Percentiles rank a stretch among this genome's conserved stretches.
These are phyloP conservation scores for Canariomyces notabilis DNA, from an alignment of 2,329 filamentous ascomycete genomes.

Conservation along the genomic window DNA sequence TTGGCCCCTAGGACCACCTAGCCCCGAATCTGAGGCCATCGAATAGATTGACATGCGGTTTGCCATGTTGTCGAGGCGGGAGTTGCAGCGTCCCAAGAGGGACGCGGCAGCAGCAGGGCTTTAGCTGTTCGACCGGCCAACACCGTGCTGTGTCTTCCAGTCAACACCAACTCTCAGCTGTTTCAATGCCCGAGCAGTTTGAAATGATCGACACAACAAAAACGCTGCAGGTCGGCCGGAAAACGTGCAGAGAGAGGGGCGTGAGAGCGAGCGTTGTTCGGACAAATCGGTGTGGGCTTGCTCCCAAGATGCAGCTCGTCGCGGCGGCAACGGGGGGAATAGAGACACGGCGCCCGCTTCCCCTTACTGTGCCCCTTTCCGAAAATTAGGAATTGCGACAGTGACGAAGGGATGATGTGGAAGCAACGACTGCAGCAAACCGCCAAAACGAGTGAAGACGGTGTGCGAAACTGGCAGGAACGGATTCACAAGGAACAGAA, in stretches of 20 bases:
- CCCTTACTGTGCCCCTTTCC: conserved; percentile 17
- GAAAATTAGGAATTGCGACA: neutral
- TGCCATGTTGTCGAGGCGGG: conserved; percentile 44
- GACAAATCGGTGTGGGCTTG: conserved; percentile 6
- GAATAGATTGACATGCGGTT: conserved; percentile 66
- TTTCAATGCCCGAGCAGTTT: neutral
- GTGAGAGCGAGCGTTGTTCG: conserved; percentile 14
- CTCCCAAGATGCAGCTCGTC: conserved; percentile 23
- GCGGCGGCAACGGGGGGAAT: conserved; percentile 25
- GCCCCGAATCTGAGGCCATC: conserved; percentile 54
- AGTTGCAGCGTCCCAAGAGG: conserved; percentile 32
- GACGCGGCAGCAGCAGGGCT: conserved; percentile 15
- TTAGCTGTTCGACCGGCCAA: conserved; percentile 7
- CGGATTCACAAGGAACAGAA: conserved; percentile 1
- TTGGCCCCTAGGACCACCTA: conserved; percentile 54
- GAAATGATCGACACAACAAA: neutral
- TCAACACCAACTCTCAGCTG: neutral
- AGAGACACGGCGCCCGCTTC: conserved; percentile 11
- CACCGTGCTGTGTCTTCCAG: neutral
- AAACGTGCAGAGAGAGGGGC: neutral
- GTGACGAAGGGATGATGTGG: conserved; percentile 15
- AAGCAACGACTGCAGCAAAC: conserved; percentile 36
- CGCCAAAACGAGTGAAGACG: conserved; percentile 57
- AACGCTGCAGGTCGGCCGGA: neutral
- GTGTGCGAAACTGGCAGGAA: conserved; percentile 10